phyloP scores from a whole-genome alignment of 495 filamentous ascomycete species.

The Lentithecium fluviatile region DNA sequence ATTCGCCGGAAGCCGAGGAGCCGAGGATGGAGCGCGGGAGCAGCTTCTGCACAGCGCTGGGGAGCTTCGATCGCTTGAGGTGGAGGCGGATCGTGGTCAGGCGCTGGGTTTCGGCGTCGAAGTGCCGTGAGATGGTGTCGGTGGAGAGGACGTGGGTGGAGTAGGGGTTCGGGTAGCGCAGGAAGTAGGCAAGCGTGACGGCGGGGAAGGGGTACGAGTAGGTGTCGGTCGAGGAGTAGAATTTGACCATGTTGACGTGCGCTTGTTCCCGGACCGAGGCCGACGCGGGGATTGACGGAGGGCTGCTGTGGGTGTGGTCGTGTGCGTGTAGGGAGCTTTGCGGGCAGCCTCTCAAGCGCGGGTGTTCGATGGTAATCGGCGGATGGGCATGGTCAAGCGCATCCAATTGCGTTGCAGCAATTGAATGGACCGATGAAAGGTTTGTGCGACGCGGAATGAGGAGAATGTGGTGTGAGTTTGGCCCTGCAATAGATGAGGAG shows the following conservation, averaged over 20 bases:
- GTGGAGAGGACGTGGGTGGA: slow-evolving; percentile 91
- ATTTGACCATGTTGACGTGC: slow-evolving; percentile 64
- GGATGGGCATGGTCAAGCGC: slow-evolving; percentile 18
- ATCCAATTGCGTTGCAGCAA: slow-evolving; percentile 22
- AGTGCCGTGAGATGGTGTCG: slow-evolving; percentile 84
- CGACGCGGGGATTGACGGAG: not conserved
- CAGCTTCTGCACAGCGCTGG: slow-evolving; percentile 75
- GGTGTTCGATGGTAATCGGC: slow-evolving; percentile 10
- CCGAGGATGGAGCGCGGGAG: slow-evolving; percentile 74
- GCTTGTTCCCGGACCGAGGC: not conserved
- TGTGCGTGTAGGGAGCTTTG: not conserved
- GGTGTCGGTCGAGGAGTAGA: slow-evolving; percentile 81
- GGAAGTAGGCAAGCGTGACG: slow-evolving; percentile 97
- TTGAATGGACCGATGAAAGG: not conserved
- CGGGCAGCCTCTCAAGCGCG: not conserved
- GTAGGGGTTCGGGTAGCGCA: slow-evolving; percentile 98
- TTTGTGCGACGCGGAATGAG: not conserved
- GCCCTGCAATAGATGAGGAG: too few species aligned
- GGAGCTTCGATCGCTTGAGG: slow-evolving; percentile 89
- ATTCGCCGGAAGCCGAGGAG: slow-evolving; percentile 61
- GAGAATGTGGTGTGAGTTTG: not conserved
- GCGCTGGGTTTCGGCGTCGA: slow-evolving; percentile 75
- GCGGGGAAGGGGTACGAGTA: slow-evolving; percentile 90
- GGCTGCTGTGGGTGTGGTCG: not conserved
- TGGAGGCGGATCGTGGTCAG: slow-evolving; percentile 88